These are phyloP conservation scores for Syncephalastrum racemosum DNA, from an alignment of 371 early-diverging fungal species.

Conservation along the genomic window DNA sequence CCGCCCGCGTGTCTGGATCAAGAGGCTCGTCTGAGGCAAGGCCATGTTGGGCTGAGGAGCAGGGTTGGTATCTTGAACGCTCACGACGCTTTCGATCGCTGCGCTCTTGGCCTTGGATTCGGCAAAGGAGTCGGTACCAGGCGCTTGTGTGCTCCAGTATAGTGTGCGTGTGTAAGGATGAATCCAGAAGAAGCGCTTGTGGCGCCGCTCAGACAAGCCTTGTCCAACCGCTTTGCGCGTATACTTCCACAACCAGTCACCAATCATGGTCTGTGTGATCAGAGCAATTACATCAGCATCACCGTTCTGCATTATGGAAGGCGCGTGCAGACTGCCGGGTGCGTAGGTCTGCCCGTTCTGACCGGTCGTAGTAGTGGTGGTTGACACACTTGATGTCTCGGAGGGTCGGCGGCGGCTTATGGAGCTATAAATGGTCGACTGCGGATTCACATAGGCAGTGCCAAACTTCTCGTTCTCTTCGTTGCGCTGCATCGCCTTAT, in stretches of 20 bases:
- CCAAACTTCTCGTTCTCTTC: constrained; percentile 8
- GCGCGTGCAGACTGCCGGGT: constrained; percentile 13
- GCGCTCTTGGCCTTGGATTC: constrained; percentile 45
- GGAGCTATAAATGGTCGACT: constrained; percentile 6
- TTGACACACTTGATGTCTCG: constrained; percentile 27
- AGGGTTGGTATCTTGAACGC: too few species aligned
- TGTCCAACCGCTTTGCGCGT: constrained; percentile 52
- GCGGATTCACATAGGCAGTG: constrained; percentile 12
- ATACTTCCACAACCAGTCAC: constrained; percentile 70
- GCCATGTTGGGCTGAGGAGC: too few species aligned
- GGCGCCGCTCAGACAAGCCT: constrained; percentile 58
- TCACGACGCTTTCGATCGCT: too few species aligned
- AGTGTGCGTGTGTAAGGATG: constrained; percentile 75
- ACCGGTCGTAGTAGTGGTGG: constrained; percentile 22
- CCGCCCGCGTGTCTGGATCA: constrained; percentile 65
- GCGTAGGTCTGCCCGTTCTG: constrained; percentile 11
- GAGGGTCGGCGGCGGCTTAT: constrained; percentile 13
- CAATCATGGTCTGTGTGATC: constrained; percentile 76
- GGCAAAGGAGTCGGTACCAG: constrained; percentile 41
- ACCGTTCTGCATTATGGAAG: constrained; percentile 9
- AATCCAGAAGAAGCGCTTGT: constrained; percentile 75
- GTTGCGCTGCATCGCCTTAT: constrained; percentile 11
- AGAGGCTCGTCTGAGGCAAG: constrained; percentile 54
- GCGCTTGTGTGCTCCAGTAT: constrained; percentile 70
- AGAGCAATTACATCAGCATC: constrained; percentile 59